Evolutionary conservation across 768 basidiomycete species (phyloP), one percentile per base, ranked within the genome.

Genomic region (Trametopsis cervina): DNA sequence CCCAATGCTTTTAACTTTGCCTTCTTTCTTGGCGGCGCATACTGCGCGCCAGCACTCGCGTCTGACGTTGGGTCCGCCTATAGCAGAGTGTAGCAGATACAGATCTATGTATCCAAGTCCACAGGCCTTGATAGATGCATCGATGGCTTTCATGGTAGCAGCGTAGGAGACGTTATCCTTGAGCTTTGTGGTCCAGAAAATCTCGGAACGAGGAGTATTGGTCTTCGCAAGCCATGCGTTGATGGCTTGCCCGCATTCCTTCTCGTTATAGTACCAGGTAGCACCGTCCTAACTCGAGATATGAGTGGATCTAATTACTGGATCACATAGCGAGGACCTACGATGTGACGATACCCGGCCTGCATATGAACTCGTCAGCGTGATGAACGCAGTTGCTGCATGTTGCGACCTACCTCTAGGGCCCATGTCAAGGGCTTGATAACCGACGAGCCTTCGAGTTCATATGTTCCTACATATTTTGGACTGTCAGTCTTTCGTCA

Each of bases 131-230:
- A 86, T 60, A 2, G 80, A 83, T 38, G 66, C 68, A 52, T 75
- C 58, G 51, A 86, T 78, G 27, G 73, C 64, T 45, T 73, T 68
- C 49, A 63, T 69, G 20, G 74, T 71, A 12, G 71, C 60, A 3
- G 71, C 68, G 58, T 80, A 78, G 21, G 73, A 72, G 35, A 66
- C 59, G 63, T 86, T 87, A 43, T 63, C 52, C 64, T 73, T 81
- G 42, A 85, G 70, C 64, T 88, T 85, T 17, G 82, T 85, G 24
- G 81, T 85, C 63, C 77, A 83, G 69, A 78, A 85, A 56, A 90
- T 73, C 17, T 75, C 75, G 10, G 67, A 64, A 22, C 83, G 78
- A 42, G 78, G 75, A 9, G 73, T 72, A 44, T 66, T 65, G n/a
- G 72, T 62, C 39, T 63, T 60, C 9, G 62, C 54, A 62, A 76